Evolutionary conservation across 208 protist species (phyloP).

Genomic region (Naegleria gruberi): DNA sequence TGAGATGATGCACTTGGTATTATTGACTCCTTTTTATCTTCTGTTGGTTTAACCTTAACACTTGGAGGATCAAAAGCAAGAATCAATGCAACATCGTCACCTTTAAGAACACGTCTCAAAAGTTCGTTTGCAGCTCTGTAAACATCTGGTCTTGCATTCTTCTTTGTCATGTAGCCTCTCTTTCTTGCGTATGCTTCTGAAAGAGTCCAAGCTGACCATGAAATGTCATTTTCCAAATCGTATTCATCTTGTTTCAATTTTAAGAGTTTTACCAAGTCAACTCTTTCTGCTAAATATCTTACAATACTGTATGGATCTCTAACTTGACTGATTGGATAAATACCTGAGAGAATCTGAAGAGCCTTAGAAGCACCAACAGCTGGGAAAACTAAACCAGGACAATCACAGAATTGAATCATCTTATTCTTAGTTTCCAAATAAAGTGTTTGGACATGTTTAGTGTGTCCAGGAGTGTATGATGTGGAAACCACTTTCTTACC

Average conservation of each 20-base stretch:
- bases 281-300: slow-evolving; percentile 71
- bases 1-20: neutral
- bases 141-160: slow-evolving; percentile 58
- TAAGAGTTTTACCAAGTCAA: slow-evolving; percentile 77
- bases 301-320: slow-evolving; percentile 84
- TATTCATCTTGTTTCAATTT: slow-evolving; percentile 59
- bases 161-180: slow-evolving; percentile 66
- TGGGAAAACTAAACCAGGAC: slow-evolving; percentile 84
- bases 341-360: slow-evolving; percentile 82
- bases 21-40: neutral
- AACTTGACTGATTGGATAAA: slow-evolving; percentile 91
- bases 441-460: slow-evolving; percentile 93
- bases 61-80: neutral
- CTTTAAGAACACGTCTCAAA: slow-evolving; percentile 40
- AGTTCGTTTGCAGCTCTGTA: slow-evolving; percentile 75
- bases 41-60: neutral
- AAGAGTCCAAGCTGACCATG: slow-evolving; percentile 72
- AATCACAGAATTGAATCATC: slow-evolving; percentile 79
- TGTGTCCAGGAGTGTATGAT: slow-evolving; percentile 87
- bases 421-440: slow-evolving; percentile 53
- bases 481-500: slow-evolving; percentile 86
- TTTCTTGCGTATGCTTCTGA: slow-evolving; percentile 83
- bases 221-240: slow-evolving; percentile 30
- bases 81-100: neutral
- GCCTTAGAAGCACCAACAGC: slow-evolving; percentile 57